Evolutionary conservation across 176 grass and related monocot genomes (phyloP), one percentile per base, ranked within the genome.

Genomic region (Dendrocalamus sinicus): DNA sequence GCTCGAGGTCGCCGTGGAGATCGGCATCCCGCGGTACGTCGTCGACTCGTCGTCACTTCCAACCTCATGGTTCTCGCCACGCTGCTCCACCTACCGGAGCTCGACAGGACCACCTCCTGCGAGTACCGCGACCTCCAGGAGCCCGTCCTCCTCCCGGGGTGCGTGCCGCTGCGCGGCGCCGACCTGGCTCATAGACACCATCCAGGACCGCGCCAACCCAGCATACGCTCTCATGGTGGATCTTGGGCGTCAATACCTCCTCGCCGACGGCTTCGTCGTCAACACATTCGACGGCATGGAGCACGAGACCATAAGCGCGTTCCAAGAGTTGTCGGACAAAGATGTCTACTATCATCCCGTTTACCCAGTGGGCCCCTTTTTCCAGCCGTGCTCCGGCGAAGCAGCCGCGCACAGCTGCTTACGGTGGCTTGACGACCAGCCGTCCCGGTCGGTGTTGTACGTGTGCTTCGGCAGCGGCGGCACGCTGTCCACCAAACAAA

Each of bases 401-500:
- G 17, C 0, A 0, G 70, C 46, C 7, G 53, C 83, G 54, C 26
- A 75, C 14, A 9, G 48, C 40, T 92, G 41, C 41, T 5, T 93
- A 22, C 60, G 73, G 74, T 98, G 95, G 95, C 84, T 98, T 14
- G 95, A 93, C 77, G 59, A 70, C 47, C 95, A 98, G 67, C 89
- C 93, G 14, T 45, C 23, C 5, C 17, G 20, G 2, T 98, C 95
- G 5, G 93, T 93, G 26, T 12, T 98, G 23, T 95, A 90, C 71
- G 85, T 95, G n/a, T 92, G 72, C 13, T 85, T 94, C 4, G 95
- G 95, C 50, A 98, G 91, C 68, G 91, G 88, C 1, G 91, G 95
- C 16, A 75, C 91, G 22, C 80, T 95, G 16, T 87, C 92, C 0
- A 24, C 1, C 16, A 41, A 59, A 4, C 60, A 63, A 7, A 63